Percentiles rank a stretch among this genome's conserved stretches.
Evolutionary conservation across 2,329 filamentous ascomycete species (phyloP).

Genomic region (Parascedosporium putredinis): DNA sequence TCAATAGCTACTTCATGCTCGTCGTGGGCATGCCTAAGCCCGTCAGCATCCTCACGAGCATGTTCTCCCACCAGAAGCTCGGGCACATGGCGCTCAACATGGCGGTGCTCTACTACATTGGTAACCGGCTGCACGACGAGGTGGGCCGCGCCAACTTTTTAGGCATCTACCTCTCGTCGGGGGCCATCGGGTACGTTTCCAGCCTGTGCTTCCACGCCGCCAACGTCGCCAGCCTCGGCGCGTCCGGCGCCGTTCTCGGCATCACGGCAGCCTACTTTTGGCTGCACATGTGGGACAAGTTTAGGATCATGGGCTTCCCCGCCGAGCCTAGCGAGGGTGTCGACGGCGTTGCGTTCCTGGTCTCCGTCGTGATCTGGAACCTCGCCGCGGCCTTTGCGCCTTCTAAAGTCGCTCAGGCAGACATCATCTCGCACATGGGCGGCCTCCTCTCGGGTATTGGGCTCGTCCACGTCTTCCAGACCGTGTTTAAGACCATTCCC

Average conservation of each 20-base stretch:
- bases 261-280: constrained; percentile 52
- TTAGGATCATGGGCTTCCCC: constrained; percentile 47
- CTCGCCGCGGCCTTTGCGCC: constrained; percentile 34
- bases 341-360: constrained; percentile 43
- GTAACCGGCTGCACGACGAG: constrained; percentile 57
- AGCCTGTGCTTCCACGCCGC: constrained; percentile 43
- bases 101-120: constrained; percentile 54
- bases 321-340: constrained; percentile 41
- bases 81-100: constrained; percentile 56
- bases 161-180: constrained; percentile 52
- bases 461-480: constrained; percentile 26
- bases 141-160: constrained; percentile 59
- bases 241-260: constrained; percentile 54
- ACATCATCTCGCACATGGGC: constrained; percentile 45
- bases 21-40: constrained; percentile 55
- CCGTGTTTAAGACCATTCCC: constrained; percentile 1
- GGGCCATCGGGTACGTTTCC: constrained; percentile 46
- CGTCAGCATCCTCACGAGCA: constrained; percentile 48
- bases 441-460: constrained; percentile 38
- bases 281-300: constrained; percentile 43
- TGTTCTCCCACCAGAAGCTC: constrained; percentile 58
- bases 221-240: constrained; percentile 48
- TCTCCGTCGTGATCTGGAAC: constrained; percentile 39
- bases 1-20: constrained; percentile 61
- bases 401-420: constrained; percentile 27